Evolutionary conservation across 2,329 filamentous ascomycete genomes (phyloP), one percentile per base, ranked within the genome.

Genomic region (Alternaria sp.): DNA sequence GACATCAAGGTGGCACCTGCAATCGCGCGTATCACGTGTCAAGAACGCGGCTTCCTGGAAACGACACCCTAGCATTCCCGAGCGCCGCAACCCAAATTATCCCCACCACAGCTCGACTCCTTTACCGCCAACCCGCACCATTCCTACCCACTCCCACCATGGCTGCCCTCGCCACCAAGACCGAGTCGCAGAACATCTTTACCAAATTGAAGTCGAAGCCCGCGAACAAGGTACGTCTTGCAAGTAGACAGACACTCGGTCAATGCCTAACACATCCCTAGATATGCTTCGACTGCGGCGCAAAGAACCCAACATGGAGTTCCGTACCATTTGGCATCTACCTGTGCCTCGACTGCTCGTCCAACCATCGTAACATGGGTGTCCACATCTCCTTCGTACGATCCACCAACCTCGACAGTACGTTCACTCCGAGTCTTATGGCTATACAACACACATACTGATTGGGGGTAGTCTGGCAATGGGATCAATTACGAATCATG

Each of bases 371-470:
- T 74, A 98, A 98, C 82, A 90, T 99, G 75, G 96, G 96, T 81
- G 95, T 98, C 65, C 96, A 99, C 83, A 97, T 99, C 83, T 97
- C 95, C 73, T 99, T 99, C 85, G 96, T 99, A 76, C 91, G 96
- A 76, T 98, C 95, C 66, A 98, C 95, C 66, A 97, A 97, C 81
- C 91, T 99, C 81, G 96, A 99, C 81, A 93, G 95, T 98, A 92
- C 79, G 93, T 74, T 44, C 47, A 30, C 44, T 36, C 59, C 57
- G 54, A 45, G 28, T 12, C 43, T 23, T 10, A 10, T 25, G 32
- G 46, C 13, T 40, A 19, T 40, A 23, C 54, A 40, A 19, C 6
- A 46, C 57, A n/a, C 55, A 32, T 64, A 69, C 78, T 81, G 68
- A 81, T 67, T 10, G 23, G 17, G 7, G 21, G 59, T 61, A 84